Evolutionary conservation across 208 protist genomes (phyloP), one percentile per base, ranked within the genome.

Genomic region (Wallacemonas rigidus): DNA sequence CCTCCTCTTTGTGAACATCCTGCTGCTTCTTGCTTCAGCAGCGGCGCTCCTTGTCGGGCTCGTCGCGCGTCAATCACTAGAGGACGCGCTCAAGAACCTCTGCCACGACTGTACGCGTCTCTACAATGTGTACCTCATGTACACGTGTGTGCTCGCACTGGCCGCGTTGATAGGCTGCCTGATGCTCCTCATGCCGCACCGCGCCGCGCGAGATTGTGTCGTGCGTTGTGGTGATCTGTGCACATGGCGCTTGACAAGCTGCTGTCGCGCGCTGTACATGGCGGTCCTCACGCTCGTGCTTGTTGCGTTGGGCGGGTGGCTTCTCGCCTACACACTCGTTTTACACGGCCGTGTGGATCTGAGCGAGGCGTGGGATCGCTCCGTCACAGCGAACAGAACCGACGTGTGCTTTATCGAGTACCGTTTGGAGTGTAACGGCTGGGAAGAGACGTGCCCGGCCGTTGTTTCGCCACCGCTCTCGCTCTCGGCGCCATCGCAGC

Each of bases 121-220:
- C 5, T 74, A 76, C 47, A 53, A 67, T 11, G 63, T 61, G 38
- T 83, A 75, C 67, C 58, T 79, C 14, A 14, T 53, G 7, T 35
- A 36, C 55, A 74, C 77, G 50, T 15, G 41, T 38, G 69, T 47
- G 36, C 72, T 83, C 26, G 50, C 76, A 1, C 41, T 11, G 2
- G 67, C 76, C 17, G 72, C 69, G 0, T 6, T 83, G 11, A n/a
- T 75, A 4, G 72, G 72, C 26, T 83, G 72, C 61, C 40, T 79
- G 35, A 73, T 73, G 26, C 78, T 83, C 41, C 74, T 69, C 51
- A 68, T 69, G 4, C 60, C 64, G 44, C 58, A 67, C 9, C 14
- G 39, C 9, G 5, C 17, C 15, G 14, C 60, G 11, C 4, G n/a
- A 6, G 4, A 4, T 9, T 45, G 38, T 35, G 26, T n/a, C 4